These are phyloP conservation scores for Puccinia novopanici DNA, from an alignment of 1,284 basidiomycete species.

Conservation along the genomic window DNA sequence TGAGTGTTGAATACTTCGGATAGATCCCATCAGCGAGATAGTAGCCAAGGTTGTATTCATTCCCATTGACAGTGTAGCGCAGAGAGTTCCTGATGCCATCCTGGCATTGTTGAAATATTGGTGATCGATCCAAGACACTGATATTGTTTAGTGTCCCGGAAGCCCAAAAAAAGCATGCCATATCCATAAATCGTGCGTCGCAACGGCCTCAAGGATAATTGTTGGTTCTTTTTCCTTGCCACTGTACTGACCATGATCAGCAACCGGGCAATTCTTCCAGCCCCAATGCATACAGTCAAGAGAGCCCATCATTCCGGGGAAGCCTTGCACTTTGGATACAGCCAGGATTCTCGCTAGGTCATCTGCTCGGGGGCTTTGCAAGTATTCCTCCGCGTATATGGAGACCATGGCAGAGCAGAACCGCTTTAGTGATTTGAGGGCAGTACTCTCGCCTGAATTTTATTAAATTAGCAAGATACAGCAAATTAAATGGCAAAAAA, in stretches of 20 bases:
- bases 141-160: too few species aligned
- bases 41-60: conserved; percentile 16
- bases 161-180: too few species aligned
- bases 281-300: too few species aligned
- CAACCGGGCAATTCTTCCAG: too few species aligned
- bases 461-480: too few species aligned
- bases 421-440: not conserved
- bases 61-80: not conserved
- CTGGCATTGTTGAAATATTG: conserved; percentile 21
- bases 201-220: conserved; percentile 19
- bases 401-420: not conserved
- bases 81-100: not conserved
- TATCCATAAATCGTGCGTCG: conserved; percentile 11
- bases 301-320: too few species aligned
- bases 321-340: not conserved
- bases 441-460: not conserved
- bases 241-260: conserved; percentile 1
- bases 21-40: conserved; percentile 29
- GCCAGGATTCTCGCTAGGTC: not conserved
- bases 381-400: not conserved
- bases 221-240: conserved; percentile 20
- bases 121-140: too few species aligned
- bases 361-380: too few species aligned
- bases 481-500: too few species aligned
- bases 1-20: not conserved